phyloP scores from a whole-genome alignment of 2,329 filamentous ascomycete genomes.

The Calonectria ilicicola region DNA sequence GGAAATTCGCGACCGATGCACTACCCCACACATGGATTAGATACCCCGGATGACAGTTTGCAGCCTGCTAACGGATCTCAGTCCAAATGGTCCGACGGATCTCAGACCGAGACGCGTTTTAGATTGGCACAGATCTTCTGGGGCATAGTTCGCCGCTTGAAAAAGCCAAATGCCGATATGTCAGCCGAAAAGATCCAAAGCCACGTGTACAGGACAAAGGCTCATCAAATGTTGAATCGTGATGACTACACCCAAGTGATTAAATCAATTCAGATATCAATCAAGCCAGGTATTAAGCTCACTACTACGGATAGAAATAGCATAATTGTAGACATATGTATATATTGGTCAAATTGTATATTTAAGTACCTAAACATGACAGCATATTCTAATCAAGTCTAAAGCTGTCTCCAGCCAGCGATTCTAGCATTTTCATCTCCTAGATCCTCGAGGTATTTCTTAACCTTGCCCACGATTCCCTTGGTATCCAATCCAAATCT shows the following conservation, averaged over 20 bases:
- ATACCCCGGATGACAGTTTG: neutral
- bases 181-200: neutral
- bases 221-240: neutral
- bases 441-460: constrained; percentile 35
- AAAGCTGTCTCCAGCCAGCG: constrained; percentile 37
- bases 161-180: neutral
- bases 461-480: constrained; percentile 49
- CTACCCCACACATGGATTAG: neutral
- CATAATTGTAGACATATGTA: neutral
- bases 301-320: too few relatives aligned
- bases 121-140: neutral
- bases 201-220: neutral
- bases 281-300: too few relatives aligned
- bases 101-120: neutral
- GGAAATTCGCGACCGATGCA: constrained; percentile 15
- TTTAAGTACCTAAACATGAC: neutral
- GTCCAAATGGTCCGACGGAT: neutral
- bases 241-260: too few relatives aligned
- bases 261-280: neutral
- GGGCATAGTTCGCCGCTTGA: neutral
- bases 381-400: neutral
- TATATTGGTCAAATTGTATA: neutral
- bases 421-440: constrained; percentile 34
- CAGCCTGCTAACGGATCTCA: neutral
- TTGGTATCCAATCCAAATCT: constrained; percentile 58